Conservation (phyloP, 179 eudicot species). For the Sideroxylon spinosum region DNA sequence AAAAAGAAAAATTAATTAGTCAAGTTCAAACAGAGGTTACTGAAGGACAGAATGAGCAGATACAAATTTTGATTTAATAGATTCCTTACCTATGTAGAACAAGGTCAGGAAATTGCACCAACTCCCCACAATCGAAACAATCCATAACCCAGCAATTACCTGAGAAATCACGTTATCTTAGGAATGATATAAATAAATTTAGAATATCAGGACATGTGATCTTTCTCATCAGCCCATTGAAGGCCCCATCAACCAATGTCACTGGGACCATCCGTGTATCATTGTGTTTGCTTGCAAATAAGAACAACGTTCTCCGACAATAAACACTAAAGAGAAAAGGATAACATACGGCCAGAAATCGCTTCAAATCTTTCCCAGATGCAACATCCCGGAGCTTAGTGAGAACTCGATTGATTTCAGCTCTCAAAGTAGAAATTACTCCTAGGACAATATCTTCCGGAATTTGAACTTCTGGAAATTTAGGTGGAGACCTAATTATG, state of each 20-base stretch:
- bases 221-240: neutral
- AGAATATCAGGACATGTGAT: neutral
- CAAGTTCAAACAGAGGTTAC: neutral
- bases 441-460: slow-evolving; percentile 66
- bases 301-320: neutral
- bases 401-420: slow-evolving; percentile 67
- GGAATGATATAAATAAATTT: no score
- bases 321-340: neutral
- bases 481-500: slow-evolving; percentile 65
- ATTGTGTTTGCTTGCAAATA: neutral
- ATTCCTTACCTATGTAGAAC: slow-evolving; percentile 57
- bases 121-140: slow-evolving; percentile 62
- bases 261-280: no score
- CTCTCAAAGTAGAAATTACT: slow-evolving; percentile 61
- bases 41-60: no score
- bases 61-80: neutral
- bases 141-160: slow-evolving; percentile 82
- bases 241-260: neutral
- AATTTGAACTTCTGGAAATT: slow-evolving; percentile 58
- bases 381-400: slow-evolving; percentile 61
- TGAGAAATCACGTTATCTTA: slow-evolving; percentile 21
- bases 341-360: slow-evolving; percentile 60
- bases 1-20: neutral
- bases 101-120: slow-evolving; percentile 79
- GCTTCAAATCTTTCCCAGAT: slow-evolving; percentile 74